phyloP scores from a whole-genome alignment of 202 grass and related monocot species.

The Digitaria exilis region DNA sequence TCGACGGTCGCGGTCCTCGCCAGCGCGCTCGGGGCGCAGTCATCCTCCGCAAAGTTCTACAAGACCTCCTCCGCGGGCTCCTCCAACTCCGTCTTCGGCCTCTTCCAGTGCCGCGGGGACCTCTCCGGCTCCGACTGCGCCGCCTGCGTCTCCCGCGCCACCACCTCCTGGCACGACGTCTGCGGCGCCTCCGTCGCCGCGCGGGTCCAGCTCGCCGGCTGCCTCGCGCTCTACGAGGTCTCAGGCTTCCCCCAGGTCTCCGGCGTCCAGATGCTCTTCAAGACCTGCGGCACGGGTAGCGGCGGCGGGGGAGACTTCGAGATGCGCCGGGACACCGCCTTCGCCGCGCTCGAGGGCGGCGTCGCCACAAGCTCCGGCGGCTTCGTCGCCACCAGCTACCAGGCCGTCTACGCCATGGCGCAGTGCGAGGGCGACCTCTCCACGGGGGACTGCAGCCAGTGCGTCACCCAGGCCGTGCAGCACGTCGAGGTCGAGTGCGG shows the following conservation, averaged over 20 bases:
- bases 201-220: constrained; percentile 85
- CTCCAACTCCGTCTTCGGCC: constrained; percentile 62
- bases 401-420: constrained; percentile 88
- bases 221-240: constrained; percentile 83
- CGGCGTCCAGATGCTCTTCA: constrained; percentile 93
- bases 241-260: constrained; percentile 92
- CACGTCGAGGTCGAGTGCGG: constrained; percentile 95
- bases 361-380: constrained; percentile 45
- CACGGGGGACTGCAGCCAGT: constrained; percentile 65
- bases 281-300: constrained; percentile 74
- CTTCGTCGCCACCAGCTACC: constrained; percentile 83
- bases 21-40: constrained; percentile 56
- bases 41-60: constrained; percentile 83
- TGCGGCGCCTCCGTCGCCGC: constrained; percentile 76
- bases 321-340: constrained; percentile 74
- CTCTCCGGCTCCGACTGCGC: constrained; percentile 78
- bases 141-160: constrained; percentile 67
- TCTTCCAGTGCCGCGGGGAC: constrained; percentile 96
- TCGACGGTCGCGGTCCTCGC: constrained; percentile 50
- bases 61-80: constrained; percentile 59
- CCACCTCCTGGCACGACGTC: constrained; percentile 66
- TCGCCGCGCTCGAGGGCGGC: constrained; percentile 67
- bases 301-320: constrained; percentile 63
- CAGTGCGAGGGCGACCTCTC: constrained; percentile 99
- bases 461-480: constrained; percentile 88